Conservation (phyloP, 192 early-diverging fungal species). For the Dimargaris xerosporica region DNA sequence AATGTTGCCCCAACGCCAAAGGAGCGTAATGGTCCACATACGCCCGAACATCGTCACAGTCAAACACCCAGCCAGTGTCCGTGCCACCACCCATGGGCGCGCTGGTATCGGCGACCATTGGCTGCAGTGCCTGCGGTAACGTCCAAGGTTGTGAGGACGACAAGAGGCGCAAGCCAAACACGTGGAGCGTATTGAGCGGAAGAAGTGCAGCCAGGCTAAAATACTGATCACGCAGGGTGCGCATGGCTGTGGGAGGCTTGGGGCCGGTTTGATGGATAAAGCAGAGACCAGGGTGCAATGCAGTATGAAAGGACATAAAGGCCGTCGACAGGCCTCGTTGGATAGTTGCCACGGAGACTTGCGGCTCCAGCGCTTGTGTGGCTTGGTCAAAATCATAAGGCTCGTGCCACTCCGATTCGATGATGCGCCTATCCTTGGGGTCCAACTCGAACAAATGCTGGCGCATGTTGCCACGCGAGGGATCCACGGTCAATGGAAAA, state of each 20-base stretch:
- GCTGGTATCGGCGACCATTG: background rate
- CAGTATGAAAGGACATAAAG: background rate
- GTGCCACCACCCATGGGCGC: background rate
- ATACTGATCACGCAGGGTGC: background rate
- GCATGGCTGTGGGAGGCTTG: background rate
- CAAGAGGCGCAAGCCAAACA: too few relatives aligned
- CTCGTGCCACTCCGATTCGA: background rate
- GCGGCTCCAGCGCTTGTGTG: background rate
- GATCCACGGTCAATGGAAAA: background rate
- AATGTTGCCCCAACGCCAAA: too few relatives aligned
- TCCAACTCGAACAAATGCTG: background rate
- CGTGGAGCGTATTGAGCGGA: background rate
- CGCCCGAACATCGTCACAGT: too few relatives aligned
- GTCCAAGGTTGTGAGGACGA: too few relatives aligned
- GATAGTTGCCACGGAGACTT: background rate
- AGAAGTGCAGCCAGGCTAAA: conserved; percentile 3
- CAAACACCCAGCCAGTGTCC: too few relatives aligned
- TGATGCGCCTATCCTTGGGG: background rate
- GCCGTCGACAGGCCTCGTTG: background rate
- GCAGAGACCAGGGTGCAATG: background rate
- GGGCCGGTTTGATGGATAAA: background rate
- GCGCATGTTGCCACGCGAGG: background rate
- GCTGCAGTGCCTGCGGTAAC: too few relatives aligned
- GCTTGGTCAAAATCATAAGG: background rate
- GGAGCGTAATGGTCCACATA: too few relatives aligned